These are phyloP conservation scores for Daldinia concentrica DNA, from an alignment of 495 filamentous ascomycete species.

Conservation along the genomic window DNA sequence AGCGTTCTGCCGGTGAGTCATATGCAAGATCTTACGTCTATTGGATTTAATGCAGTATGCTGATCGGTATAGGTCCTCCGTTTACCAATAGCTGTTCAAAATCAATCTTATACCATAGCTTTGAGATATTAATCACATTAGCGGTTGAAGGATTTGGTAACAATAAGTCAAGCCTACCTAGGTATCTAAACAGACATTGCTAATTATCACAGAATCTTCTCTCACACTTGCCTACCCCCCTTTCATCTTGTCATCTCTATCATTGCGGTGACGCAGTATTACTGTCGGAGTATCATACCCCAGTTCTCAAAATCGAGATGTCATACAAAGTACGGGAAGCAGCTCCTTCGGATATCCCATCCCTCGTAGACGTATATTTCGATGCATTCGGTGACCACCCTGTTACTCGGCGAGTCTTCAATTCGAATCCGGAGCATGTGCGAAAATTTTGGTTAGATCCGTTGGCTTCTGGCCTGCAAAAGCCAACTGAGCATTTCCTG, in stretches of 20 bases:
- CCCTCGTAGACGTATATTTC: constrained; percentile 42
- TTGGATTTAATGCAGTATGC: not conserved
- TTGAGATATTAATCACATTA: not conserved
- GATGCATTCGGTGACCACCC: constrained; percentile 47
- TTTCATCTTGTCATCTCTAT: not conserved
- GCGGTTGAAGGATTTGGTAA: not conserved
- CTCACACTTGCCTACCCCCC: not conserved
- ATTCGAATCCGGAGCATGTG: constrained; percentile 9
- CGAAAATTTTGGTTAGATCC: constrained; percentile 35
- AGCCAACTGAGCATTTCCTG: constrained; percentile 41
- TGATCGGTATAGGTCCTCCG: not conserved
- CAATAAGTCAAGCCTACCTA: not conserved
- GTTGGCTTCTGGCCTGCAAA: constrained; percentile 33
- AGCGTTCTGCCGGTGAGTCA: not conserved
- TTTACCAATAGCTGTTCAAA: not conserved
- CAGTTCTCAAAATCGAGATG: constrained; percentile 30
- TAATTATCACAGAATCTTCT: not conserved
- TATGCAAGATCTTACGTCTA: not conserved
- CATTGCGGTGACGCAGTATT: not conserved
- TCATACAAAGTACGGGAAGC: constrained; percentile 41
- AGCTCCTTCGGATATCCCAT: constrained; percentile 34
- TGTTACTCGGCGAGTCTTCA: constrained; percentile 19
- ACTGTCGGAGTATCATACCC: not conserved
- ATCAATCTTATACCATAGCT: not conserved
- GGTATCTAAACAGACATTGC: not conserved